Conservation (phyloP, 352 stramenopile genomes). For the Phytophthora pini region DNA sequence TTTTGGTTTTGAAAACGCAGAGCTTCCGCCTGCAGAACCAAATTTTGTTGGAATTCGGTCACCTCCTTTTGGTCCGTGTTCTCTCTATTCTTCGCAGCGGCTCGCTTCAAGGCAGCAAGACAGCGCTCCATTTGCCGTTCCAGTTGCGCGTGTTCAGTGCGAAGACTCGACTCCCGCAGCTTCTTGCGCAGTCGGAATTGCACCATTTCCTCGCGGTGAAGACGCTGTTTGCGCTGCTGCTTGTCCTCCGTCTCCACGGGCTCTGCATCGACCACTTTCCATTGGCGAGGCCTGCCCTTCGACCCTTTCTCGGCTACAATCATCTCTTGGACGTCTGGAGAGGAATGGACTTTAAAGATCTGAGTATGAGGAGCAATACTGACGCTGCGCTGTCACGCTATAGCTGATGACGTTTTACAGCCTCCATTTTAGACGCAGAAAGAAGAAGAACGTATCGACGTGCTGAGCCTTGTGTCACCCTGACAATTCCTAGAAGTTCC, state of each 20-base stretch:
- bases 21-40: constrained; percentile 31
- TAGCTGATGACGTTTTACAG: no score
- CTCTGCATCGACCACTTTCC: constrained; percentile 4
- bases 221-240: constrained; percentile 18
- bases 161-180: constrained; percentile 6
- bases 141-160: constrained; percentile 1
- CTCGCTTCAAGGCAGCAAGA: constrained; percentile 1
- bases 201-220: constrained; percentile 28
- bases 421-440: no score
- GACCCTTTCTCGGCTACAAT: constrained; percentile 15
- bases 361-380: not conserved
- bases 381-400: not conserved
- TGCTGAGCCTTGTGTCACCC: no score
- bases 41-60: constrained; percentile 3
- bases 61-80: not conserved
- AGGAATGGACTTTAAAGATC: no score
- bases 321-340: constrained; percentile 1
- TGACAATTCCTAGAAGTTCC: no score
- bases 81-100: not conserved
- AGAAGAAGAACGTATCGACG: no score
- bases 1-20: constrained; percentile 37
- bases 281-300: constrained; percentile 10
- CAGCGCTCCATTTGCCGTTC: constrained; percentile 2
- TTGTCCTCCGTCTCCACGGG: not conserved
- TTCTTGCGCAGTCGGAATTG: constrained; percentile 21